These are phyloP conservation scores for Zoysia japonica DNA, from an alignment of 176 grass and related monocot genomes.

Conservation along the genomic window DNA sequence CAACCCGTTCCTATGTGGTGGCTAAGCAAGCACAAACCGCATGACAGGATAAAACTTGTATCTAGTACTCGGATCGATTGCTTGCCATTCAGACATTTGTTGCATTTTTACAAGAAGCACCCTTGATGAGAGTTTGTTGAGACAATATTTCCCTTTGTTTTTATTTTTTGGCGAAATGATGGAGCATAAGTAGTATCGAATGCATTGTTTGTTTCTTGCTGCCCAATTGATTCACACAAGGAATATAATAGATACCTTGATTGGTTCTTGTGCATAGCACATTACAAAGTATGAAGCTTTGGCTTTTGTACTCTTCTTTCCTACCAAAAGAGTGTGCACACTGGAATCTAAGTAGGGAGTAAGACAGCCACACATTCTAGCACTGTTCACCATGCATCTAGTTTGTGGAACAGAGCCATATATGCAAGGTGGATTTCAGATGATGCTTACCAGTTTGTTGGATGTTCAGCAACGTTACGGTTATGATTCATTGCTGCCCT, in stretches of 20 bases:
- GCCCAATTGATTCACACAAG: slow-evolving; percentile 5
- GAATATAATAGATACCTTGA: slow-evolving; percentile 9
- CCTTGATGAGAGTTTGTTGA: neutral
- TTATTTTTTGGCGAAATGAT: neutral
- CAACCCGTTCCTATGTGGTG: neutral
- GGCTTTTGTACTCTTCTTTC: slow-evolving; percentile 12
- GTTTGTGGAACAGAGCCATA: slow-evolving; percentile 19
- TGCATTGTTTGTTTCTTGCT: slow-evolving; percentile 23
- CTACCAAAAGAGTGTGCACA: neutral
- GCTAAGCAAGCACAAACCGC: neutral
- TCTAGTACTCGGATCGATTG: neutral
- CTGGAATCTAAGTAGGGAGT: neutral
- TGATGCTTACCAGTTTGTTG: neutral
- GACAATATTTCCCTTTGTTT: neutral
- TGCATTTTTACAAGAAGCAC: slow-evolving; percentile 31
- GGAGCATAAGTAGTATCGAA: neutral
- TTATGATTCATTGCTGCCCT: neutral
- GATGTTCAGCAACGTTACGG: neutral
- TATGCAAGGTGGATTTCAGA: slow-evolving; percentile 9
- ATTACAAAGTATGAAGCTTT: slow-evolving; percentile 2
- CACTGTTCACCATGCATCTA: neutral
- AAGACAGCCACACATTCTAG: neutral
- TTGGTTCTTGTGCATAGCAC: slow-evolving; percentile 15
- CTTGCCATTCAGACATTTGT: neutral
- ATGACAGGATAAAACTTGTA: neutral